Evolutionary conservation across 1,284 basidiomycete genomes (phyloP).

Genomic region (Coriolopsis trogii): DNA sequence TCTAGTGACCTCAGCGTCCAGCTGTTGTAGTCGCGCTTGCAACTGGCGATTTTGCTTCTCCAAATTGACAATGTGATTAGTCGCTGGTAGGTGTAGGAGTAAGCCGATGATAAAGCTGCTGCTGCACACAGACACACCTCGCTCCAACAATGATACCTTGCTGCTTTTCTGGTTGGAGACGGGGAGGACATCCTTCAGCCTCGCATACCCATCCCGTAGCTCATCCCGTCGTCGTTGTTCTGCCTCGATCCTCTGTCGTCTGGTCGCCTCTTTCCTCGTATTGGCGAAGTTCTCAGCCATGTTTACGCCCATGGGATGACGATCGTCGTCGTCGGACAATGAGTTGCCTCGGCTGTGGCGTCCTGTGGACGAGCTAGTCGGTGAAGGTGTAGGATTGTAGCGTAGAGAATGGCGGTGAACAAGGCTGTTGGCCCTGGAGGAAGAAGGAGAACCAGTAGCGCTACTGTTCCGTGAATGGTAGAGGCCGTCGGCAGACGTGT

Average conservation of each 20-base stretch:
- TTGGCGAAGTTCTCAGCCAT: conserved; percentile 70
- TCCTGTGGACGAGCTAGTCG: conserved; percentile 65
- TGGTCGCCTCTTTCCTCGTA: conserved; percentile 81
- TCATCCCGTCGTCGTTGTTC: conserved; percentile 86
- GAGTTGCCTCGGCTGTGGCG: conserved; percentile 68
- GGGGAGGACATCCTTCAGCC: conserved; percentile 84
- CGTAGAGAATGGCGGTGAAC: conserved; percentile 69
- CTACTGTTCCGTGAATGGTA: conserved; percentile 78
- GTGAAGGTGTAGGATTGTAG: conserved; percentile 79
- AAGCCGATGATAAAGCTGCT: conserved; percentile 1
- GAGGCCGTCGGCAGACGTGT: conserved; percentile 77
- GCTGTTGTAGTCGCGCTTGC: conserved; percentile 58
- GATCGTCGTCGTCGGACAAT: conserved; percentile 76
- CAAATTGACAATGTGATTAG: conserved; percentile 70
- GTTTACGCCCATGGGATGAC: conserved; percentile 65
- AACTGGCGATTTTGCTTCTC: conserved; percentile 72
- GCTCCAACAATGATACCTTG: conserved; percentile 85
- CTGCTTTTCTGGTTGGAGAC: conserved; percentile 86
- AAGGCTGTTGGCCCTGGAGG: conserved; percentile 70
- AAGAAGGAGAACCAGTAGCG: conserved; percentile 73
- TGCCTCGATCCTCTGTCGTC: conserved; percentile 82
- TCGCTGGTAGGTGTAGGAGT: conserved; percentile 47
- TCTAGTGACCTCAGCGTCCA: conserved; percentile 69
- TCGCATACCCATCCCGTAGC: conserved; percentile 84
- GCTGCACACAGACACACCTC: conserved; percentile 56